phyloP scores from a whole-genome alignment of 2,329 filamentous ascomycete species.

The Colletotrichum lindemuthianum region DNA sequence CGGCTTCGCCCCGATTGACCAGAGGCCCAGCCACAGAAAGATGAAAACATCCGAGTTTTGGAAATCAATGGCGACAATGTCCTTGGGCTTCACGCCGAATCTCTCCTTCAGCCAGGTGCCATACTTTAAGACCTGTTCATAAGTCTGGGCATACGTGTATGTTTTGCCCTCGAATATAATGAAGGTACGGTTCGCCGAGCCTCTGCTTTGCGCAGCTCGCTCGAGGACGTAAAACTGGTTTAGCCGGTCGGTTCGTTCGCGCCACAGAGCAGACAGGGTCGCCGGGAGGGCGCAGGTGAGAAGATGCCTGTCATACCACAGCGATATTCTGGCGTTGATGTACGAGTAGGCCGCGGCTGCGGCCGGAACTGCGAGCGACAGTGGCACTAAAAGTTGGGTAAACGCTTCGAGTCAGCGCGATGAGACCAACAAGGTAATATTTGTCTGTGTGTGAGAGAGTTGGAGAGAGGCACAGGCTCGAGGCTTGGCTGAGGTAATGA shows the following conservation, averaged over 20 bases:
- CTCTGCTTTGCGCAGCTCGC: slow-evolving; percentile 63
- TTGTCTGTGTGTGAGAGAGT: not conserved
- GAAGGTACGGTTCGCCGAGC: slow-evolving; percentile 64
- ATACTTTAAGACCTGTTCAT: slow-evolving; percentile 76
- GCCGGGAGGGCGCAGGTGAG: slow-evolving; percentile 64
- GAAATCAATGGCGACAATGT: slow-evolving; percentile 84
- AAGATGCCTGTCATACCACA: slow-evolving; percentile 73
- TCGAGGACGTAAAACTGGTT: slow-evolving; percentile 84
- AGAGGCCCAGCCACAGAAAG: slow-evolving; percentile 80
- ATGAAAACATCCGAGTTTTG: slow-evolving; percentile 84
- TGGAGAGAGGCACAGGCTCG: not conserved
- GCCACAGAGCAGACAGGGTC: slow-evolving; percentile 52
- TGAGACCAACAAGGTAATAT: not conserved
- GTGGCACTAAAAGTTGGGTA: slow-evolving; percentile 54
- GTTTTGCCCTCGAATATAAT: slow-evolving; percentile 74
- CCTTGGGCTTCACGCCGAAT: slow-evolving; percentile 71
- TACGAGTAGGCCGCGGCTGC: slow-evolving; percentile 77
- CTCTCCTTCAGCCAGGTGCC: slow-evolving; percentile 77
- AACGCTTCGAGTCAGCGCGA: slow-evolving; percentile 19
- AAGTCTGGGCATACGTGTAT: slow-evolving; percentile 81
- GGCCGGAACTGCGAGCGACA: slow-evolving; percentile 67
- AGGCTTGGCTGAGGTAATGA: slow-evolving; percentile 13
- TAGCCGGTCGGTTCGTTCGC: slow-evolving; percentile 67
- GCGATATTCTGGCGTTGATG: slow-evolving; percentile 74
- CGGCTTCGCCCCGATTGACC: slow-evolving; percentile 84